A percentile compares a stretch with the other conserved stretches of the same genome.
Conservation (phyloP, 148 eudicot genomes). For the Camellia granthamiana region DNA sequence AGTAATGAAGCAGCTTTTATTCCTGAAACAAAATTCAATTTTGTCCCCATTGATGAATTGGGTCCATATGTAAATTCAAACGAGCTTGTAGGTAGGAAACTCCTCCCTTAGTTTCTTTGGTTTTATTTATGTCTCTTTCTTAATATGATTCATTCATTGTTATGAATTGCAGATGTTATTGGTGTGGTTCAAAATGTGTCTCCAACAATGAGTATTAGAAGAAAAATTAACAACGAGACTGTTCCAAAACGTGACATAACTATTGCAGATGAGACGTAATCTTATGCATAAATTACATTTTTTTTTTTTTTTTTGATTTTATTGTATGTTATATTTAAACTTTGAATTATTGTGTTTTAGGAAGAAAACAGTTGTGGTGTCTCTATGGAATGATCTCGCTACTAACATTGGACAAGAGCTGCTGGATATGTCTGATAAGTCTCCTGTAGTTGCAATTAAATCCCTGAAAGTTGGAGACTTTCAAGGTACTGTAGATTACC, state of each 20-base stretch:
- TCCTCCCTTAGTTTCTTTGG: neutral
- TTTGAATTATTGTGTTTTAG: slow-evolving; percentile 34
- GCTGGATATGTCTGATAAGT: slow-evolving; percentile 79
- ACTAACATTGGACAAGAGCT: slow-evolving; percentile 82
- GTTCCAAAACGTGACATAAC: slow-evolving; percentile 92
- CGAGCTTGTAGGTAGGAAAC: slow-evolving; percentile 70
- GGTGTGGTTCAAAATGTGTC: slow-evolving; percentile 91
- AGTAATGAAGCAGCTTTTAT: slow-evolving; percentile 59
- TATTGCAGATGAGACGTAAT: slow-evolving; percentile 93
- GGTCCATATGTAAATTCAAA: slow-evolving; percentile 82
- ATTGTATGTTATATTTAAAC: slow-evolving; percentile 7
- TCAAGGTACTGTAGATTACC: slow-evolving; percentile 45
- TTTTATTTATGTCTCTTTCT: neutral
- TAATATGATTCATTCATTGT: neutral
- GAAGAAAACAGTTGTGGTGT: slow-evolving; percentile 91
- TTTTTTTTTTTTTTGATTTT: neutral
- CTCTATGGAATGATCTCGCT: slow-evolving; percentile 91
- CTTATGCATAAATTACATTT: neutral
- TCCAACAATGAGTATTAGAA: slow-evolving; percentile 77
- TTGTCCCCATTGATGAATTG: slow-evolving; percentile 88
- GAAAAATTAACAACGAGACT: slow-evolving; percentile 70
- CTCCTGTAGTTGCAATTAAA: slow-evolving; percentile 91
- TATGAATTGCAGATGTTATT: slow-evolving; percentile 65
- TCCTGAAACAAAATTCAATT: slow-evolving; percentile 80
- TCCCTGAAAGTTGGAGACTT: slow-evolving; percentile 84